Conservation (phyloP, 2,329 filamentous ascomycete genomes). For the Sporothrix brunneoviolacea region DNA sequence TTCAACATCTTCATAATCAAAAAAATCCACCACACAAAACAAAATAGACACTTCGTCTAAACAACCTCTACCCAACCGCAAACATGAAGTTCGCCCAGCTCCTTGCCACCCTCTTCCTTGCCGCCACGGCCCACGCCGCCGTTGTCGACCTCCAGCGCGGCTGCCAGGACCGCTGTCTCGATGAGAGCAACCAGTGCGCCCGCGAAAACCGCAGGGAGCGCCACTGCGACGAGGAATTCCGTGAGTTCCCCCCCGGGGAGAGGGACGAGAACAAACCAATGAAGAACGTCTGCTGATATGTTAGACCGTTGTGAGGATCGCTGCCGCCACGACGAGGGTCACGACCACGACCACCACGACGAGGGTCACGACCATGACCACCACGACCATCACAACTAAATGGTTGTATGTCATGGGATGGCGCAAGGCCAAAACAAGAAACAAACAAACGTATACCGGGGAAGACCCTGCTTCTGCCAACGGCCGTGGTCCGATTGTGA, state of each 20-base stretch:
- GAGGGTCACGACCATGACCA: too few relatives aligned
- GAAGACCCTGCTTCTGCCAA: too few relatives aligned
- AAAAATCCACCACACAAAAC: not conserved
- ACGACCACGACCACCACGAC: slow-evolving; percentile 3
- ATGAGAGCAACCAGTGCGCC: slow-evolving; percentile 8
- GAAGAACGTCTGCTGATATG: not conserved
- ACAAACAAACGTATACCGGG: too few relatives aligned
- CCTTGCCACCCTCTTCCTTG: slow-evolving; percentile 9
- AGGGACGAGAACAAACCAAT: not conserved
- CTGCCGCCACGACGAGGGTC: not conserved
- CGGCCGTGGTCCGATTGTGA: too few relatives aligned
- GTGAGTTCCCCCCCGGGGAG: too few relatives aligned
- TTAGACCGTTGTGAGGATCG: slow-evolving; percentile 5
- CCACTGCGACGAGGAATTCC: slow-evolving; percentile 3
- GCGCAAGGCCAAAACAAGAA: too few relatives aligned
- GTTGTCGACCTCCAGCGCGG: not conserved
- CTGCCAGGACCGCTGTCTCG: slow-evolving; percentile 2
- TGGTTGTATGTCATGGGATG: too few relatives aligned
- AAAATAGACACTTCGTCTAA: too few relatives aligned
- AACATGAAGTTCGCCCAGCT: slow-evolving; percentile 11
- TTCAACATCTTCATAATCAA: not conserved
- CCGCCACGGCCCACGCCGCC: slow-evolving; percentile 8
- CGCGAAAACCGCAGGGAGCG: not conserved
- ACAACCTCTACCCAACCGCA: too few relatives aligned
- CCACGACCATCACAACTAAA: too few relatives aligned